Conservation (phyloP, 2,329 filamentous ascomycete genomes). For the Aureobasidium sp. region DNA sequence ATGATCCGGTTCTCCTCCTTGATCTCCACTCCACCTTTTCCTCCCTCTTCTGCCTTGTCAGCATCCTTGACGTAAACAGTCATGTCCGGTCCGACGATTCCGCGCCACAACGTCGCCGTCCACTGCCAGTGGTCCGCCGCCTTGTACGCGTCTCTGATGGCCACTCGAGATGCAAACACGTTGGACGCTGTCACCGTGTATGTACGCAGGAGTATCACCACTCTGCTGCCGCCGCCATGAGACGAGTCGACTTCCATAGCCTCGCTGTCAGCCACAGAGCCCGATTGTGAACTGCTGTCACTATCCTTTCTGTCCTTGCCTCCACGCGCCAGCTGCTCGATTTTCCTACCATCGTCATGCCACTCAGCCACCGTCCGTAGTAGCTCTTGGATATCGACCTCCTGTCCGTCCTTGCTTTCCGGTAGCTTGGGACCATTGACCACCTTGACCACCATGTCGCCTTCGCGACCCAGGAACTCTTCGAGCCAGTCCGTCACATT, state of each 20-base stretch:
- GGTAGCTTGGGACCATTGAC: conserved; percentile 39
- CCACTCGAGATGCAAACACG: conserved; percentile 61
- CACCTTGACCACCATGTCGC: conserved; percentile 41
- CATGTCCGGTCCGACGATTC: conserved; percentile 71
- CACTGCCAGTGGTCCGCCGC: conserved; percentile 94
- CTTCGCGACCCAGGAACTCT: conserved; percentile 42
- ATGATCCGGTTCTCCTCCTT: conserved; percentile 30
- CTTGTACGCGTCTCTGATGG: conserved; percentile 67
- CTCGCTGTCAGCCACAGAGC: conserved; percentile 12
- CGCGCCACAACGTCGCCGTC: conserved; percentile 90
- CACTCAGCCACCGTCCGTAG: conserved; percentile 60
- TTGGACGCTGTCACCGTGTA: conserved; percentile 77
- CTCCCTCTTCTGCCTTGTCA: conserved; percentile 14
- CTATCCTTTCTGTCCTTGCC: conserved; percentile 11
- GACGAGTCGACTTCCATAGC: conserved; percentile 19
- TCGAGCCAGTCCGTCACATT: conserved; percentile 58
- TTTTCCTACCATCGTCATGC: conserved; percentile 66
- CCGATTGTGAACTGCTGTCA: neutral
- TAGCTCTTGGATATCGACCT: conserved; percentile 44
- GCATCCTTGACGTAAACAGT: conserved; percentile 53
- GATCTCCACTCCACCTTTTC: conserved; percentile 28
- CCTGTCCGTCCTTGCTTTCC: conserved; percentile 27
- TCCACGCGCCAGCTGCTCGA: conserved; percentile 39
- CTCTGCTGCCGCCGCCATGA: conserved; percentile 27
- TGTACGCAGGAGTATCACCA: conserved; percentile 66